Evolutionary conservation across 2,329 filamentous ascomycete species (phyloP).

Genomic region (Blumeria hordei): DNA sequence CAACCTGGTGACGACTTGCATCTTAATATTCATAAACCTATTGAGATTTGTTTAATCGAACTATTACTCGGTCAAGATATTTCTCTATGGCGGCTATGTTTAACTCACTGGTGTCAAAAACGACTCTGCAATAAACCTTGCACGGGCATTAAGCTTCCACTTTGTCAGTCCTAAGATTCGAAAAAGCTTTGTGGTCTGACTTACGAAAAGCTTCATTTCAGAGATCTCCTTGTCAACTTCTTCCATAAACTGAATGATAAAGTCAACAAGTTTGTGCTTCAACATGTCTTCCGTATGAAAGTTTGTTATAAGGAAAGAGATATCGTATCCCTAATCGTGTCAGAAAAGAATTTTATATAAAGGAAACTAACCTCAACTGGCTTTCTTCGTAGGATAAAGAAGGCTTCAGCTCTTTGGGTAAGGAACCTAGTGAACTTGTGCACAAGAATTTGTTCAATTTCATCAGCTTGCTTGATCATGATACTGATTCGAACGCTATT

Average conservation of each 20-base stretch:
- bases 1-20: too few species aligned
- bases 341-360: constrained; percentile 5
- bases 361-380: constrained; percentile 52
- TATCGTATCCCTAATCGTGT: constrained; percentile 61
- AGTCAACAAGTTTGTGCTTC: constrained; percentile 97
- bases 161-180: constrained; percentile 12
- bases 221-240: constrained; percentile 99
- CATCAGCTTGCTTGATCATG: constrained; percentile 97
- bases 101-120: constrained; percentile 70
- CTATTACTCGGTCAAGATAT: neutral
- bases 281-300: constrained; percentile 97
- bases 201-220: constrained; percentile 98
- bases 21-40: too few species aligned
- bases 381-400: constrained; percentile 90
- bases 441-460: constrained; percentile 93
- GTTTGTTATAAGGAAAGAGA: constrained; percentile 96
- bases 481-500: constrained; percentile 96
- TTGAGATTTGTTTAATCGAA: neutral
- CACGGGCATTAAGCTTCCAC: constrained; percentile 69
- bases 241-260: constrained; percentile 99
- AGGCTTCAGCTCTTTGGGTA: constrained; percentile 85
- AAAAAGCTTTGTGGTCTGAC: constrained; percentile 16
- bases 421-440: constrained; percentile 97
- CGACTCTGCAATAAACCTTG: constrained; percentile 92
- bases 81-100: neutral